These are phyloP conservation scores for Seiridium unicorne DNA, from an alignment of 2,329 filamentous ascomycete genomes.

Conservation along the genomic window DNA sequence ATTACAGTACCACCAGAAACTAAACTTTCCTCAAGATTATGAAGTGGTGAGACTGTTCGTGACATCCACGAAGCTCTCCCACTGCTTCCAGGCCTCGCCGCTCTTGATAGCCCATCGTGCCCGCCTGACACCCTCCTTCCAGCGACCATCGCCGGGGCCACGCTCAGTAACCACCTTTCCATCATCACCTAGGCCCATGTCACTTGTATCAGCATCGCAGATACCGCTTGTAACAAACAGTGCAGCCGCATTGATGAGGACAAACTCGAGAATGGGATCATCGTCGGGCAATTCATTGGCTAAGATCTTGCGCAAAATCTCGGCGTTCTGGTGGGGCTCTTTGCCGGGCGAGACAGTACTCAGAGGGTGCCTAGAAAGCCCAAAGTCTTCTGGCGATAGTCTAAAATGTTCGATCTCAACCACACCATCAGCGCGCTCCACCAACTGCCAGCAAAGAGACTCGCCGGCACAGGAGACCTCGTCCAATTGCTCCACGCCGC, in stretches of 20 bases:
- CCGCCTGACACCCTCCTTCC: slow-evolving; percentile 90
- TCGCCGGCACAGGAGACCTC: slow-evolving; percentile 89
- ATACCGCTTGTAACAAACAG: slow-evolving; percentile 83
- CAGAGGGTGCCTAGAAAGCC: slow-evolving; percentile 72
- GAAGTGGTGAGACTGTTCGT: slow-evolving; percentile 53
- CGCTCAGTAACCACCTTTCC: slow-evolving; percentile 77
- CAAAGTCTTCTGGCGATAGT: slow-evolving; percentile 83
- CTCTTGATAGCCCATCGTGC: slow-evolving; percentile 87
- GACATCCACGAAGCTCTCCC: slow-evolving; percentile 79
- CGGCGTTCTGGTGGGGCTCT: slow-evolving; percentile 82
- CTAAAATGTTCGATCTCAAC: slow-evolving; percentile 72
- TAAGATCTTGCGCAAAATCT: slow-evolving; percentile 76
- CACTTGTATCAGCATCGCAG: slow-evolving; percentile 77
- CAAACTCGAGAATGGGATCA: slow-evolving; percentile 87
- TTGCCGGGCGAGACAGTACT: slow-evolving; percentile 79
- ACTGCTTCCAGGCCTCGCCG: slow-evolving; percentile 80
- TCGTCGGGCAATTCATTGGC: slow-evolving; percentile 69
- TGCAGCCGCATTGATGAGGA: slow-evolving; percentile 89
- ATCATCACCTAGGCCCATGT: slow-evolving; percentile 78
- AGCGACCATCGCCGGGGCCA: slow-evolving; percentile 81
- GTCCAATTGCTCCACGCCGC: slow-evolving; percentile 91
- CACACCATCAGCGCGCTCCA: slow-evolving; percentile 39
- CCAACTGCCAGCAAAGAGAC: slow-evolving; percentile 85
- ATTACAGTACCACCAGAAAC: neutral
- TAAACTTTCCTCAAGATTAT: neutral